Evolutionary conservation across 805 yeast genomes (phyloP), one percentile per base, ranked within the genome.

Genomic region (Suhomyces pyralidae): DNA sequence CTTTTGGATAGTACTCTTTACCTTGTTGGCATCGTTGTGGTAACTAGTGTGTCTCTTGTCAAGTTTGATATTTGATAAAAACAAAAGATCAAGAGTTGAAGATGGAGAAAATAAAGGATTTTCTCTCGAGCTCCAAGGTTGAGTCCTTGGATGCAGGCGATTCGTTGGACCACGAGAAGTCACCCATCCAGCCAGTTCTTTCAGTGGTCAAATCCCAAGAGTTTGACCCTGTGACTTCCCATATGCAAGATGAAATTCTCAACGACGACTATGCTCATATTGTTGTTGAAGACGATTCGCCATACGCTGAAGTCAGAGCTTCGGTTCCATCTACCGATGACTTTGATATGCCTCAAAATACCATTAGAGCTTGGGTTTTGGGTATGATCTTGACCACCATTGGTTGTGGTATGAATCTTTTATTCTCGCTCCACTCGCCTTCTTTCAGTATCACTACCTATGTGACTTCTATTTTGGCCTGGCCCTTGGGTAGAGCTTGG

Each of bases 281-380:
- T 30, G 59, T 67, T 28, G 70, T 73, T 63, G 68, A 78, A 58
- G 74, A 65, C 43, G 64, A 74, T 58, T 80, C 84, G 19, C 87
- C 88, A 8, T 84, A 84, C 62, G 82, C 86, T 1, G 89, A 84
- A 65, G 88, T 84, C 19, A 76, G 90, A 64, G 80, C 88, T 25
- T 79, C 84, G 20, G 82, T 82, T 36, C 79, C 83, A 7, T 73
- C 80, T 8, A 63, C 68, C 8, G 86, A 81, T 61, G 85, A 82
- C 63, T 76, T 79, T 0, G 56, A 73, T 3, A 62, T 80, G 19
- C 74, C 74, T 5, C 76, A 77, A 55, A 83, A 81, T 58, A 81
- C 83, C 48, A 69, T 82, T 66, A 76, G 85, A 69, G 79, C 83
- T 50, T 77, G 84, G 84, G 64, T 74, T 45, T 57, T 81, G 52